A percentile compares a stretch with the other conserved stretches of the same genome.
phyloP scores from a whole-genome alignment of 176 grass and related monocot genomes.

The Coix lacrymajobi region DNA sequence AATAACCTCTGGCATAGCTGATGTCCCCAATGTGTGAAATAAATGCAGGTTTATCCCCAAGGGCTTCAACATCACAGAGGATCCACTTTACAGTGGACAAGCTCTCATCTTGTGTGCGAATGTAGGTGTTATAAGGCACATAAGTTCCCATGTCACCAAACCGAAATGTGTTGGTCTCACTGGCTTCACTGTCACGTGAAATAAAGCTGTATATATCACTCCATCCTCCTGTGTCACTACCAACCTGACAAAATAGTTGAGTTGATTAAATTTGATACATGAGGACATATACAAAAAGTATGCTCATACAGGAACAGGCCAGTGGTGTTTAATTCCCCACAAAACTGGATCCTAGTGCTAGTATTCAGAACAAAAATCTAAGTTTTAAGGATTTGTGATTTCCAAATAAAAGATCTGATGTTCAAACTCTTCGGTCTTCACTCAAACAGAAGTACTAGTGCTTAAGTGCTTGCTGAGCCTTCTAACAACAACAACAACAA shows the following conservation, averaged over 20 bases:
- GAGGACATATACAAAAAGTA: background rate
- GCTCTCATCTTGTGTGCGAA: constrained; percentile 74
- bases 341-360: background rate
- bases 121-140: constrained; percentile 76
- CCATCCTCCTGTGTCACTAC: constrained; percentile 75
- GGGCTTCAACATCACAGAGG: constrained; percentile 70
- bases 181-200: constrained; percentile 73
- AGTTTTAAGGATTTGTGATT: background rate
- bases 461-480: background rate
- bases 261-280: constrained; percentile 11
- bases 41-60: constrained; percentile 74
- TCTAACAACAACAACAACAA: no score
- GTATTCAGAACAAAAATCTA: background rate
- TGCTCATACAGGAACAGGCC: background rate
- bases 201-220: constrained; percentile 70
- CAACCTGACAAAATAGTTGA: constrained; percentile 54
- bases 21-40: constrained; percentile 97
- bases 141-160: constrained; percentile 97
- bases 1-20: constrained; percentile 82
- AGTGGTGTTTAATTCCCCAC: background rate
- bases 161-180: constrained; percentile 73
- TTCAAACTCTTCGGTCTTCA: background rate
- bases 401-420: background rate
- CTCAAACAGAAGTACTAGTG: background rate
- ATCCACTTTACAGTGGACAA: constrained; percentile 82